These are phyloP conservation scores for Isabelozyma rhagii DNA, from an alignment of 805 yeast genomes.

Conservation along the genomic window DNA sequence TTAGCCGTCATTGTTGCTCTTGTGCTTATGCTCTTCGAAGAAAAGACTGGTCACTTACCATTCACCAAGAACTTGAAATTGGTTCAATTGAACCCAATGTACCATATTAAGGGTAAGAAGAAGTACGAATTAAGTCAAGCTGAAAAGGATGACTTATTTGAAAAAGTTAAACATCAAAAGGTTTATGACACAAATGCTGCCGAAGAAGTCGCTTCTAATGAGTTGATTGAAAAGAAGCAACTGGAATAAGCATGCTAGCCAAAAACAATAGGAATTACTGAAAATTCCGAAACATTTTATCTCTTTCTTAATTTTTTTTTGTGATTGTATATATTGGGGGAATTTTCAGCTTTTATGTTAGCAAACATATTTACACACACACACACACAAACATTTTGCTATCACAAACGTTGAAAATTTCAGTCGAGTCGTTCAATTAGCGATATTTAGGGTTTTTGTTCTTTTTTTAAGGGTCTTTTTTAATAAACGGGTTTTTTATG, in stretches of 20 bases:
- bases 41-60: conserved; percentile 75
- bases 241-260: not conserved
- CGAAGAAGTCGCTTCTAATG: conserved; percentile 1
- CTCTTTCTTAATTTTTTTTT: not conserved
- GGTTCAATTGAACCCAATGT: conserved; percentile 32
- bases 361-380: not conserved
- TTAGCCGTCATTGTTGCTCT: conserved; percentile 54
- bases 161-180: conserved; percentile 14
- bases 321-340: not conserved
- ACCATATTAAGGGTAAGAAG: conserved; percentile 32
- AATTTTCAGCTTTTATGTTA: not conserved
- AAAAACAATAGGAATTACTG: too few species aligned
- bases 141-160: conserved; percentile 54
- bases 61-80: conserved; percentile 42
- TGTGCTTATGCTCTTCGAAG: conserved; percentile 67
- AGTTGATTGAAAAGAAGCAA: not conserved
- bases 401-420: not conserved
- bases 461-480: not conserved
- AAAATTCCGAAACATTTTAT: not conserved
- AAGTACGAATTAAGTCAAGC: conserved; percentile 46
- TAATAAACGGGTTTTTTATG: not conserved
- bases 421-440: not conserved
- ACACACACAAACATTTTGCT: not conserved
- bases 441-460: not conserved
- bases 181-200: not conserved